Base-by-base conservation (phyloP, 352 stramenopile genomes). In the Pythium dissimile region DNA sequence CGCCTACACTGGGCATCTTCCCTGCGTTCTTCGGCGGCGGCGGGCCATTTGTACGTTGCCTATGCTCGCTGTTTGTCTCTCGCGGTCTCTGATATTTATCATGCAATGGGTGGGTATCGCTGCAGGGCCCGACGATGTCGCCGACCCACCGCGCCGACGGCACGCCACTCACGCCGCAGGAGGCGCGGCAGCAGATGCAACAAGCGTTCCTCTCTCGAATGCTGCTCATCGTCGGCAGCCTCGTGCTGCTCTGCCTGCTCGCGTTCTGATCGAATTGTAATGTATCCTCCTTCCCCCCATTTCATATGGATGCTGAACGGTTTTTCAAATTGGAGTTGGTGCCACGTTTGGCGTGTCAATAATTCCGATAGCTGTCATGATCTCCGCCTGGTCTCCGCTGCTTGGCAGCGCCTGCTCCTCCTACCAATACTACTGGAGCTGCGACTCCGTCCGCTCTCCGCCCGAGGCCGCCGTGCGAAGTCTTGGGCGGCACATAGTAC, bases 1-100 rank as follows among this genome's bases (percentile, higher is more conserved):
- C 59, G 1, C 77, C 85, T 15, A 86, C 78, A 4, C 73, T 93
- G 16, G 84, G 84, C 5, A 94, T 93, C 73, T 94, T 94, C 52
- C 84, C 88, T 12, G 85, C 83, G 12, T 75, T 95, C 39, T 95
- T 96, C 60, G 80, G 83, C 10, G 63, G 45, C 39, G 32, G 31
- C 6, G 47, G 37, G 26, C 72, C 77, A 45, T 84, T 86, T 59
- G 72, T 80, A 64, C 66, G 69, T 75, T n/a, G n/a, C n/a, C n/a
- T n/a, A n/a, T n/a, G n/a, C n/a, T n/a, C n/a, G n/a, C n/a, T n/a
- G n/a, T n/a, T n/a, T n/a, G 32, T 51, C 26, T 20, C 21, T 47
- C 5, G 38, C n/a, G 38, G 34, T 31, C 15, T 13, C 2, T 26
- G 6, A 31, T 21, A 23, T 42, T 41, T 9, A 9, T 31, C 30